Conservation (phyloP, 768 basidiomycete species). For the Boletellus ananas region DNA sequence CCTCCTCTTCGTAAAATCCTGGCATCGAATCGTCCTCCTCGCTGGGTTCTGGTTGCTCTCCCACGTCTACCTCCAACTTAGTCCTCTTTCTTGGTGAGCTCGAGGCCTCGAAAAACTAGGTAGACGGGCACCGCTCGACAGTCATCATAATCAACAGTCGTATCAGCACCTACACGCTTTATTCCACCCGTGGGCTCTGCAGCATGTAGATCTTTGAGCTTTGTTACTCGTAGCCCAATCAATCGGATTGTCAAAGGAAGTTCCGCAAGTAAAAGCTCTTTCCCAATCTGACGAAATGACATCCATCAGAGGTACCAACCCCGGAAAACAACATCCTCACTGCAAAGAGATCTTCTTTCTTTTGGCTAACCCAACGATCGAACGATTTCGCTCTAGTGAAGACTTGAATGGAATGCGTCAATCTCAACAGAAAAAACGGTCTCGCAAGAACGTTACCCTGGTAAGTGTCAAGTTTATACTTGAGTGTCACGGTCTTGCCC, state of each 20-base stretch:
- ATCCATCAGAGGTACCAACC: constrained; percentile 1
- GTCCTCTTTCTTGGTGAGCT: constrained; percentile 39
- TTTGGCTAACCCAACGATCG: constrained; percentile 67
- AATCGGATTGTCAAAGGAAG: constrained; percentile 76
- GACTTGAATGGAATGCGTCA: constrained; percentile 37
- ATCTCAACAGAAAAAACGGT: neutral
- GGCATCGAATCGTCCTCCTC: constrained; percentile 43
- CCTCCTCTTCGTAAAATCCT: constrained; percentile 49
- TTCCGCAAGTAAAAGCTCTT: constrained; percentile 77
- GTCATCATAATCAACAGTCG: neutral
- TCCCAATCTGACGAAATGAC: constrained; percentile 56
- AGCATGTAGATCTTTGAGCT: constrained; percentile 75
- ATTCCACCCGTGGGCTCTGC: constrained; percentile 52
- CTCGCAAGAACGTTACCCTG: constrained; percentile 47
- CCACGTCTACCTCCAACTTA: constrained; percentile 25
- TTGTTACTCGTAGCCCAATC: constrained; percentile 85
- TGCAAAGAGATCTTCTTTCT: constrained; percentile 71
- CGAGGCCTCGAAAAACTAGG: constrained; percentile 56
- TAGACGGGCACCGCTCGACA: neutral
- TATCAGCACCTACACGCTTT: constrained; percentile 55
- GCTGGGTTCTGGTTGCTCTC: constrained; percentile 18
- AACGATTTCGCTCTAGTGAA: constrained; percentile 83
- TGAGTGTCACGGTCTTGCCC: constrained; percentile 86
- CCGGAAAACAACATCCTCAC: constrained; percentile 38
- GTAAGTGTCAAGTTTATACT: constrained; percentile 90